Base-by-base conservation (phyloP, 2,329 filamentous ascomycete genomes). In the Cercospora citrullina region DNA sequence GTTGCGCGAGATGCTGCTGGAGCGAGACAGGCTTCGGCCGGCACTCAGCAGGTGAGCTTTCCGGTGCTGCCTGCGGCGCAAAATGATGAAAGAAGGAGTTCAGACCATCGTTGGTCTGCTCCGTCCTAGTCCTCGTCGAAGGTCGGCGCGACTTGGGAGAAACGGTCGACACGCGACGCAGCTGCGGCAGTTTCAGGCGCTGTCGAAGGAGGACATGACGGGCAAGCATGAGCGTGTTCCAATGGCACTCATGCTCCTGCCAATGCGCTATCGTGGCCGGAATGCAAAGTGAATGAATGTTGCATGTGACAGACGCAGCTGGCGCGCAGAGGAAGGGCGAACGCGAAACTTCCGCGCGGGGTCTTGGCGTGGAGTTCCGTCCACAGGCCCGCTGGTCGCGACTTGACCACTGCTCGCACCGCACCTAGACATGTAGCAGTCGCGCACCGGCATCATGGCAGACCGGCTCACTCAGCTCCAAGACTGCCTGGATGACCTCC, bases 381-480 rank as follows among this genome's bases (percentile, higher is more conserved):
- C 2, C 53, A n/a, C 16, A 7, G 10, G 26, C 7, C 26, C 12
- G 9, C 26, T 6, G 14, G 23, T 28, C 53, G 26, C 30, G 36
- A 39, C 36, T 39, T 39, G 16, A 39, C 14, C 53, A 30, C 21
- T 30, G 10, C 28, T 16, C 16, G 21, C n/a, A 55, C 42, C 36
- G 16, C 36, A 39, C 7, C 36, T 0, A 39, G 26, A 10, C n/a
- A 45, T 26, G 30, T 53, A 53, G 21, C 18, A 57, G 51, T 53
- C 36, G n/a, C n/a, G 21, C 12, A 62, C n/a, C 58, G 23, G 53
- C 58, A 70, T 48, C 30, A 76, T 76, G 75, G 74, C 73, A 30
- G 92, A 96, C 77, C 85, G 90, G 70, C 85, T 96, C 67, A 94
- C 92, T 1, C 92, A 95, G 79, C 84, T 95, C 67, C 92, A 96